Conservation (phyloP, 768 basidiomycete species). For the Boletellus sp. region DNA sequence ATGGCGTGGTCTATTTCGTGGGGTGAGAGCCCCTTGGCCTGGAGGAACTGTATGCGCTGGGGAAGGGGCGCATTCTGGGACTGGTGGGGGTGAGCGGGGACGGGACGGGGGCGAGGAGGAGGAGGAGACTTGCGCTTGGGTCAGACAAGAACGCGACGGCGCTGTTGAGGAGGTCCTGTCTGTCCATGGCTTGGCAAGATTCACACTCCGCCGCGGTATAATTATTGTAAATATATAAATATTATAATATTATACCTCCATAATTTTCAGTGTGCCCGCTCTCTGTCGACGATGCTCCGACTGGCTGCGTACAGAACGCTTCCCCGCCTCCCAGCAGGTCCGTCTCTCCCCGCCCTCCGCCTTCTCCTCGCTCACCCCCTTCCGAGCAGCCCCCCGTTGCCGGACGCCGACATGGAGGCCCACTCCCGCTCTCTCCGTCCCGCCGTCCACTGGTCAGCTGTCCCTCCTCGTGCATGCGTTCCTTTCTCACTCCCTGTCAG, state of each 20-base stretch:
- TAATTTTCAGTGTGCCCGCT: not conserved
- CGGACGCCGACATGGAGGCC: constrained; percentile 10
- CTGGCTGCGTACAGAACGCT: constrained; percentile 22
- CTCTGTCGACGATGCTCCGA: constrained; percentile 27
- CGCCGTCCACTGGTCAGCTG: constrained; percentile 6
- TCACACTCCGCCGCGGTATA: constrained; percentile 26
- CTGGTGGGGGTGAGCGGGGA: constrained; percentile 37
- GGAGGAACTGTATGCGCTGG: constrained; percentile 90
- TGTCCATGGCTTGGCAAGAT: constrained; percentile 43
- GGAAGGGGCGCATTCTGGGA: constrained; percentile 73
- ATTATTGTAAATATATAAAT: too few species aligned
- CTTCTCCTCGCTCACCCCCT: not conserved
- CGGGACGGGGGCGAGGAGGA: not conserved
- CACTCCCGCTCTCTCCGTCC: not conserved
- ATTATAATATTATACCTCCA: not conserved
- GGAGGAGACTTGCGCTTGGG: constrained; percentile 54
- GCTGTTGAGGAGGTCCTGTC: constrained; percentile 72
- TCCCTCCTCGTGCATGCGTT: not conserved
- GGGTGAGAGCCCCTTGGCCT: constrained; percentile 84
- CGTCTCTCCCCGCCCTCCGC: too few species aligned
- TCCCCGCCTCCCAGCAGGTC: not conserved
- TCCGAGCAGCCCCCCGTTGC: constrained; percentile 14
- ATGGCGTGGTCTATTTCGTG: constrained; percentile 86
- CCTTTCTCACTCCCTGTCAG: not conserved
- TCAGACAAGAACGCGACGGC: constrained; percentile 86